Evolutionary conservation across 1,284 basidiomycete species (phyloP), one percentile per base, ranked within the genome.

Genomic region (Tremellales sp.): DNA sequence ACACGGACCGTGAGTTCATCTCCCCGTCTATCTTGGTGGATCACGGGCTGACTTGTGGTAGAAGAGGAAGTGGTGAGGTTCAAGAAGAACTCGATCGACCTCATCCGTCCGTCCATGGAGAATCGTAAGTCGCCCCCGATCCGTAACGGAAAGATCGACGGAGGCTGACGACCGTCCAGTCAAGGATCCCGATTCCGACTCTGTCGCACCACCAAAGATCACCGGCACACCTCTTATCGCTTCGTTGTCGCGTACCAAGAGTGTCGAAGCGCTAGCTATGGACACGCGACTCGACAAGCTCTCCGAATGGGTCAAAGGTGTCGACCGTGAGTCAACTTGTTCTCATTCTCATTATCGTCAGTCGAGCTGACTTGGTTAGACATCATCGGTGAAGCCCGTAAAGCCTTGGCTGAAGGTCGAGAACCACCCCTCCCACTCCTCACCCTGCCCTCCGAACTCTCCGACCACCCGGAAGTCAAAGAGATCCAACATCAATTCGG

Each of bases 361-460:
- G 17, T 10, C 17, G 6, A 31, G 19, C 42, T 54, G 31, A 44
- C 40, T 13, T 11, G n/a, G 41, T 27, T 40, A 63, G 58, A 48
- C 29, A 69, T 73, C 26, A 69, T 75, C 27, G 66, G 68, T 37
- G 65, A 69, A 21, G 70, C 73, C n/a, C 62, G 69, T 15, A 51
- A 54, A 40, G 72, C 73, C 0, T 43, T 70, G 13, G 60, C 61
- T 1, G 72, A 70, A 43, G 72, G 68, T 19, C 61, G 61, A 15
- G 61, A 67, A 21, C 52, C 58, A 2, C 61, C 63, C 23, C 29
- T 65, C 6, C 62, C 64, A 1, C 29, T 52, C 15, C 51, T 61
- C n/a, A 40, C 43, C 7, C 41, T 60, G 17, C 54, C 60, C 2
- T 44, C 33, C 23, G 40, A 48, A 45, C 24, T 41, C 43, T 26